A percentile compares a stretch with the other conserved stretches of the same genome.
Evolutionary conservation across 495 filamentous ascomycete genomes (phyloP).

Genomic region (Hypoxylon crocopeplum): DNA sequence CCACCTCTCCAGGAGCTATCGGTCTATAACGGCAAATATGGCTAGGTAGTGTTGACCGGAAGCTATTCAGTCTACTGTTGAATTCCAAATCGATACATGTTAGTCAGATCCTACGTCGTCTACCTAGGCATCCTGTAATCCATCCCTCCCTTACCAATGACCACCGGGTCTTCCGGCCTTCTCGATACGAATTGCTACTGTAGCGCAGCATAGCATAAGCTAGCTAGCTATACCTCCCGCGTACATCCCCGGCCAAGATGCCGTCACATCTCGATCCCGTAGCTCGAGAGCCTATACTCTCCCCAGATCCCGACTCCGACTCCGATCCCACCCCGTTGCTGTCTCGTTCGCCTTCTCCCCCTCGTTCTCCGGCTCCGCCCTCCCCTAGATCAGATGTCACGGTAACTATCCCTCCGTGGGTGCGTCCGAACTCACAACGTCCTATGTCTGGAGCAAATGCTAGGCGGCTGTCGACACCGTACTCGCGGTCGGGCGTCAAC

Average conservation of each 20-base stretch:
- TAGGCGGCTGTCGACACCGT: conserved; percentile 25
- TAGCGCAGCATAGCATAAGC: neutral
- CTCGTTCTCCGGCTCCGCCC: conserved; percentile 11
- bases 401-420: conserved; percentile 30
- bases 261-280: conserved; percentile 38
- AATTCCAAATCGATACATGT: no score
- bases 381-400: conserved; percentile 11
- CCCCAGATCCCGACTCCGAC: conserved; percentile 17
- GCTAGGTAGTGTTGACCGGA: conserved; percentile 18
- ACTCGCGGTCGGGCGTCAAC: conserved; percentile 31
- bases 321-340: conserved; percentile 6
- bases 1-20: no score
- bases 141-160: conserved; percentile 1
- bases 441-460: conserved; percentile 15
- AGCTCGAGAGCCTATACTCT: conserved; percentile 35
- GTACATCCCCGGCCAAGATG: conserved; percentile 26
- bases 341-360: conserved; percentile 19
- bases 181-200: neutral
- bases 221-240: neutral
- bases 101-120: no score
- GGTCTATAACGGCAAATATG: no score
- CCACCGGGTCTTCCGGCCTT: neutral
- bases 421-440: conserved; percentile 20
- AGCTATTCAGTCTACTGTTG: neutral
- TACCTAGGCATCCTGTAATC: conserved; percentile 1